Evolutionary conservation across 2,329 filamentous ascomycete genomes (phyloP), one percentile per base, ranked within the genome.

Genomic region (Alternaria sp.): DNA sequence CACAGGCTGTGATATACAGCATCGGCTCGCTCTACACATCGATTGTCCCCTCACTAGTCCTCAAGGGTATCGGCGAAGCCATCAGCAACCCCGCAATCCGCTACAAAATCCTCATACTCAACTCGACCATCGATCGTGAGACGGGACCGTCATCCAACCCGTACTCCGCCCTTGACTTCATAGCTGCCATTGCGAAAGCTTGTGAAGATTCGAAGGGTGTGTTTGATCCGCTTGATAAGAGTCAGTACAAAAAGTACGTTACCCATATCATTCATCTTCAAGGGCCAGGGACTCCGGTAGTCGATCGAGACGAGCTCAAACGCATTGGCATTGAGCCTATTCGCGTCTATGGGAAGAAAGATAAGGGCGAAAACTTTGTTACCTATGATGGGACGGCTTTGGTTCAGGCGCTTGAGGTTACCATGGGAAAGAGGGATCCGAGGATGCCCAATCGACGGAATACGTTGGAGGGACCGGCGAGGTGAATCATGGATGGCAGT

Each of bases 21-120:
- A 96, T 98, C 58, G 95, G 95, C n/a, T 93, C 90, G 1, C 82
- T 98, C 0, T 98, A 96, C 77, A 98, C 94, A 0, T 94, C 90
- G 5, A 86, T 98, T 33, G 84, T 97, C 1, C 94, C 94, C 0
- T 93, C 88, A 14, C 80, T 98, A 1, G 86, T 98, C 5, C 83
- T 97, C 6, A 85, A 87, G 24, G 91, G 90, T 4, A 88, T 96
- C 0, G 92, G 91, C 0, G 82, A 86, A 21, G 86, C 87, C 0
- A 82, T 92, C 23, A 79, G 83, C 1, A 77, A 79, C 26, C 78
- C 82, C 0, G 69, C 82, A 1, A 82, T 87, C 17, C 80, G 85
- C 7, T 85, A 88, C 70, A 96, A 95, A 74, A 89, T 97, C 17
- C 80, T 97, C 7, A 90, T 97, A 26, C 80, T 97, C 5, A 98